Percentiles rank a stretch among this genome's conserved stretches.
Conservation (phyloP, 306 rosid species). For the Corylus heterophylla region DNA sequence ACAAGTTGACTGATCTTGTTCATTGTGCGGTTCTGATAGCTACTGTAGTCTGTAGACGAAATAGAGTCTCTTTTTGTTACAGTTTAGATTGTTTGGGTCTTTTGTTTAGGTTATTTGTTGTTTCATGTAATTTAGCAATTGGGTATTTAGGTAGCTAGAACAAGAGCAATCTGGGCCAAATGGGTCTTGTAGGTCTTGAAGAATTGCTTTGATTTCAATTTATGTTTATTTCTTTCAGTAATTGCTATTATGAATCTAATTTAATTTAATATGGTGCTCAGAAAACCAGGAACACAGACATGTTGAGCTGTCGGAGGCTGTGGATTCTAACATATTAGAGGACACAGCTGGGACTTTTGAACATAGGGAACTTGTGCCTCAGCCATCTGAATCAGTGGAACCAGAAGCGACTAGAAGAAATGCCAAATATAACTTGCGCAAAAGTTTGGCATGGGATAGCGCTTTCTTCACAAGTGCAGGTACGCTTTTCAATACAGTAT, state of each 20-base stretch:
- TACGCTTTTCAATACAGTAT: slow-evolving; percentile 22
- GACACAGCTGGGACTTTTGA: slow-evolving; percentile 42
- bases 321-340: slow-evolving; percentile 46
- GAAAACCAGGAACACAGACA: slow-evolving; percentile 42
- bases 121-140: not conserved
- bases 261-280: slow-evolving; percentile 21
- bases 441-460: slow-evolving; percentile 95
- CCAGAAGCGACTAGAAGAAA: slow-evolving; percentile 44
- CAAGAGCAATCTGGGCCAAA: not conserved
- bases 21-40: too few species aligned
- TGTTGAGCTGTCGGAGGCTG: slow-evolving; percentile 39
- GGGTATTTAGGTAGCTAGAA: not conserved
- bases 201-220: not conserved
- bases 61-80: too few species aligned
- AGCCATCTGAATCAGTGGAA: slow-evolving; percentile 44
- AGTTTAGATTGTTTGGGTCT: too few species aligned
- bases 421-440: slow-evolving; percentile 80
- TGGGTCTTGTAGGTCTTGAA: not conserved
- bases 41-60: too few species aligned
- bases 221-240: not conserved
- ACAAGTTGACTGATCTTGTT: too few species aligned
- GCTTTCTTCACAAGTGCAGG: slow-evolving; percentile 97
- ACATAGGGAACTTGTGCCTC: slow-evolving; percentile 49
- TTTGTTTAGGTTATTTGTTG: too few species aligned
- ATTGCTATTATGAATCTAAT: not conserved